phyloP scores from a whole-genome alignment of 192 early-diverging fungal species.

The Coemansia interrupta region DNA sequence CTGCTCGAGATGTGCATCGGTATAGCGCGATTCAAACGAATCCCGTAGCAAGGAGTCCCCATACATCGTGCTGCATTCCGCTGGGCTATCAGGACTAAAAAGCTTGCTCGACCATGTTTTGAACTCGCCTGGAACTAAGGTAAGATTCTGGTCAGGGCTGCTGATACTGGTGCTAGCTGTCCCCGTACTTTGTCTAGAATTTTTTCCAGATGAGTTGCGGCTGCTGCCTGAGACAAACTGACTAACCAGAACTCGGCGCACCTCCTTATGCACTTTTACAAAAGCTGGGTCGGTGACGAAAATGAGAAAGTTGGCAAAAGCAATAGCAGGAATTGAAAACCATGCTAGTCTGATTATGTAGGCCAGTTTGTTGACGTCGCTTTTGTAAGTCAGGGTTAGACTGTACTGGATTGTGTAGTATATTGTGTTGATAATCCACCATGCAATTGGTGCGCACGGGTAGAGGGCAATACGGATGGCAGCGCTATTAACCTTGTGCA shows the following conservation, averaged over 20 bases:
- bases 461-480: slow-evolving; percentile 17
- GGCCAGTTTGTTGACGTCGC: background rate
- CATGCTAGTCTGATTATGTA: slow-evolving; percentile 2
- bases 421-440: slow-evolving; percentile 6
- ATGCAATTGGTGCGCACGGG: slow-evolving; percentile 8
- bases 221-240: background rate
- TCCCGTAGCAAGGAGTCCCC: background rate
- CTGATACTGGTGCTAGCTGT: no score
- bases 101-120: no score
- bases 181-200: background rate
- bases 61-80: background rate
- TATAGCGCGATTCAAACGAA: slow-evolving; percentile 7
- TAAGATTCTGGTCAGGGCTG: no score
- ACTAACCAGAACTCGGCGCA: background rate
- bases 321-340: slow-evolving; percentile 7
- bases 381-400: slow-evolving; percentile 7
- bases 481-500: slow-evolving; percentile 8
- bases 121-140: no score
- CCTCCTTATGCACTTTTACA: slow-evolving; percentile 1
- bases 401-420: slow-evolving; percentile 9
- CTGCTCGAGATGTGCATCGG: background rate
- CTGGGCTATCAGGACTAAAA: no score
- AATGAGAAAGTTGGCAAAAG: slow-evolving; percentile 10
- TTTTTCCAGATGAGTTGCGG: background rate
- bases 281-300: slow-evolving; percentile 11